Evolutionary conservation across 2,329 filamentous ascomycete genomes (phyloP).

Genomic region (Trichophyton simii): DNA sequence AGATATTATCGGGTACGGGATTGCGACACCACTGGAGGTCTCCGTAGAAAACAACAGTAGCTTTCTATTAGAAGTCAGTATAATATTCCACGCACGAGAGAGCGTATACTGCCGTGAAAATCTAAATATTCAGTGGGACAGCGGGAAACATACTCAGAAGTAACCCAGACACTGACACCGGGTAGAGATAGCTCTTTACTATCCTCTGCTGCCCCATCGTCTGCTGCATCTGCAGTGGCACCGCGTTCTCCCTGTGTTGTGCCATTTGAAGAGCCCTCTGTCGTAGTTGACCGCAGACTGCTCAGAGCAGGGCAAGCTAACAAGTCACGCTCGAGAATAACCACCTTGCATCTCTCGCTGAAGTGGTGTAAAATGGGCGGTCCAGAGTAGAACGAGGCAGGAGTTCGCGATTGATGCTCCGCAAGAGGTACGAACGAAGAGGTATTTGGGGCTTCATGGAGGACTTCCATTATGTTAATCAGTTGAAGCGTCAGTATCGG

Average conservation of each 20-base stretch:
- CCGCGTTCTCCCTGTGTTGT: slow-evolving; percentile 4
- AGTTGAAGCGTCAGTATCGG: neutral
- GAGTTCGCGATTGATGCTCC: slow-evolving; percentile 37
- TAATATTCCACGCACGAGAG: neutral
- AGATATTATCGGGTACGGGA: slow-evolving; percentile 38
- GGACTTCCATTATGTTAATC: slow-evolving; percentile 28
- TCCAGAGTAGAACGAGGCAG: slow-evolving; percentile 36
- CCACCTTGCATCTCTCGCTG: slow-evolving; percentile 33
- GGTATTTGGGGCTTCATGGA: slow-evolving; percentile 27
- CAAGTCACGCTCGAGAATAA: slow-evolving; percentile 32
- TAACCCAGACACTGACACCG: slow-evolving; percentile 36
- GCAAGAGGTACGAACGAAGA: slow-evolving; percentile 33
- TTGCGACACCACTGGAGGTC: slow-evolving; percentile 28
- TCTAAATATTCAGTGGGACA: neutral
- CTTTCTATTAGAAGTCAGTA: slow-evolving; percentile 22
- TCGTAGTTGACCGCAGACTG: slow-evolving; percentile 16
- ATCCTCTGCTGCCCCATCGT: slow-evolving; percentile 7
- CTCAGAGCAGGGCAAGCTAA: slow-evolving; percentile 23
- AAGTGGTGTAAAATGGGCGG: slow-evolving; percentile 37
- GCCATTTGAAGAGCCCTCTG: slow-evolving; percentile 1
- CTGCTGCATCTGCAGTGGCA: slow-evolving; percentile 2
- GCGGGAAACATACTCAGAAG: slow-evolving; percentile 32
- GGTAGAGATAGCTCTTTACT: slow-evolving; percentile 28
- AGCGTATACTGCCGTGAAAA: too few species aligned
- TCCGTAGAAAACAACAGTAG: slow-evolving; percentile 31